These are phyloP conservation scores for Clavispora vitiphila DNA, from an alignment of 805 yeast genomes.

Conservation along the genomic window DNA sequence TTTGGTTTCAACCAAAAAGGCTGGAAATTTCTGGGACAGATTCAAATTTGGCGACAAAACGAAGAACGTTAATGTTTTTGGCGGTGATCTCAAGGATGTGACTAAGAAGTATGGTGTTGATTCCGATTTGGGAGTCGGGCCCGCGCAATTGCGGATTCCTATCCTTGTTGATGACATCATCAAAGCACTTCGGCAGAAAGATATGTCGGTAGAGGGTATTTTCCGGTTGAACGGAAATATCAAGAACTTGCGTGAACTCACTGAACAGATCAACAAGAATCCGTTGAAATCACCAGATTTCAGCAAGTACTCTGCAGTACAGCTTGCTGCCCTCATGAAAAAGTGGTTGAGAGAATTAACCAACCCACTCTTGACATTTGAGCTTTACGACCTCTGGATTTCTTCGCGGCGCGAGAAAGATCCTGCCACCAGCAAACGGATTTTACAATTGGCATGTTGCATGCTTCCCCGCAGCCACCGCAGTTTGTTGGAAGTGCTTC, in stretches of 20 bases:
- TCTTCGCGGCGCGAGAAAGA: constrained; percentile 53
- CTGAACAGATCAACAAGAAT: constrained; percentile 65
- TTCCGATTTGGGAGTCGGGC: constrained; percentile 80
- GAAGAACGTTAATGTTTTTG: constrained; percentile 54
- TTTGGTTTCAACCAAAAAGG: constrained; percentile 40
- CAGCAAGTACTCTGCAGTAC: constrained; percentile 76
- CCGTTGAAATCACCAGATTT: constrained; percentile 72
- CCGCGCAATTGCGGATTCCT: constrained; percentile 75
- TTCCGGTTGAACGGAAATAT: constrained; percentile 96
- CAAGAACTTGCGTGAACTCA: constrained; percentile 66
- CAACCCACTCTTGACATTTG: constrained; percentile 77
- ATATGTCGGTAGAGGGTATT: constrained; percentile 92
- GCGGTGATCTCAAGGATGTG: constrained; percentile 65
- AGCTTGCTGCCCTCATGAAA: constrained; percentile 87
- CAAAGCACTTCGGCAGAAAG: constrained; percentile 78
- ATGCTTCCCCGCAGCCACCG: constrained; percentile 78
- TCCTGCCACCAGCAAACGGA: constrained; percentile 41
- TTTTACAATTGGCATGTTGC: constrained; percentile 62
- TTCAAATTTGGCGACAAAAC: constrained; percentile 33
- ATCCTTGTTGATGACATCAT: constrained; percentile 81
- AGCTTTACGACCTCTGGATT: constrained; percentile 75
- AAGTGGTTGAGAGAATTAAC: constrained; percentile 91
- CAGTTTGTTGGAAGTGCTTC: constrained; percentile 78
- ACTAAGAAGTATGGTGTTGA: constrained; percentile 75
- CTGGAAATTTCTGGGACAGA: constrained; percentile 50